phyloP scores from a whole-genome alignment of 306 rosid species.

The Prunus kanzakura region DNA sequence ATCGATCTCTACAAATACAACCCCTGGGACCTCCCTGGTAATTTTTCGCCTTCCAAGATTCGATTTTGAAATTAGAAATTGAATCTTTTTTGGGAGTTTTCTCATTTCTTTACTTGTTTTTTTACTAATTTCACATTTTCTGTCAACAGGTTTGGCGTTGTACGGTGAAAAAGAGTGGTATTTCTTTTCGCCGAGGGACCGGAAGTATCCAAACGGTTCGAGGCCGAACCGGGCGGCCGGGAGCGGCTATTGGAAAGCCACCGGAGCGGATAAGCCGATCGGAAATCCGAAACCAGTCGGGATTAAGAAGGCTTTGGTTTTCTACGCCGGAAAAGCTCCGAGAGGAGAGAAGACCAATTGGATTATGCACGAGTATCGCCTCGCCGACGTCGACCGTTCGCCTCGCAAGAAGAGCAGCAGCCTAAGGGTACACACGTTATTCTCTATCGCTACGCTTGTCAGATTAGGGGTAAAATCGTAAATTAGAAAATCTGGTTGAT shows the following conservation, averaged over 20 bases:
- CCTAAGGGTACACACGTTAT: constrained; percentile 55
- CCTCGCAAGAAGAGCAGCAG: constrained; percentile 86
- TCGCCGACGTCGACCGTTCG: constrained; percentile 88
- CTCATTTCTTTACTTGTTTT: neutral
- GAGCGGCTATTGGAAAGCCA: constrained; percentile 94
- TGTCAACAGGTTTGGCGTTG: constrained; percentile 47
- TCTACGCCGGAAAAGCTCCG: constrained; percentile 87
- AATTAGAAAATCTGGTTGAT: neutral
- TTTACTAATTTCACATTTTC: neutral
- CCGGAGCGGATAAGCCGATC: constrained; percentile 95
- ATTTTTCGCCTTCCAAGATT: neutral
- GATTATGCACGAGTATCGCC: constrained; percentile 98
- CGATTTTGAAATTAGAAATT: too few species aligned
- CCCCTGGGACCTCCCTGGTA: constrained; percentile 96
- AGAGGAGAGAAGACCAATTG: constrained; percentile 93
- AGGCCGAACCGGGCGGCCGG: constrained; percentile 98
- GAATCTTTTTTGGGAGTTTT: too few species aligned
- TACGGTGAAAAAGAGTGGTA: constrained; percentile 98
- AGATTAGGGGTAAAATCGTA: constrained; percentile 10
- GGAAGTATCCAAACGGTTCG: constrained; percentile 95
- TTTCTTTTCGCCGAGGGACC: constrained; percentile 79
- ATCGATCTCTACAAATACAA: constrained; percentile 81
- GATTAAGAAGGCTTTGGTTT: constrained; percentile 92
- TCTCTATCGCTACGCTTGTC: neutral
- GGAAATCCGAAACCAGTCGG: constrained; percentile 83